Evolutionary conservation across 805 yeast species (phyloP).

Genomic region (Yarrowia phangngaensis): DNA sequence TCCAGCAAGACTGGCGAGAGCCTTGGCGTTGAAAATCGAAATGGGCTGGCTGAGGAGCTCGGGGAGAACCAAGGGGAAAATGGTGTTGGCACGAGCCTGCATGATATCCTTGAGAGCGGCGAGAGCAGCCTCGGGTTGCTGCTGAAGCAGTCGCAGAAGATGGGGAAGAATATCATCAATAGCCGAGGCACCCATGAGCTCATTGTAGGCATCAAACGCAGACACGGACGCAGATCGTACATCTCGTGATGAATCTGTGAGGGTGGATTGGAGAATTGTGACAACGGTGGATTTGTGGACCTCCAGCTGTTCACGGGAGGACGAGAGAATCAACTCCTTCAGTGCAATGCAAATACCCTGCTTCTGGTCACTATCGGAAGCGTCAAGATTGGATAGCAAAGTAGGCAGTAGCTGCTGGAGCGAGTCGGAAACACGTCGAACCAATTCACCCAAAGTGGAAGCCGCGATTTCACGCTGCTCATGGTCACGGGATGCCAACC

Average conservation of each 20-base stretch:
- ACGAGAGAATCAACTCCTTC: conserved; percentile 75
- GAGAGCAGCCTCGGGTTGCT: conserved; percentile 61
- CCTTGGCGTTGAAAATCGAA: conserved; percentile 77
- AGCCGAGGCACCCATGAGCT: conserved; percentile 74
- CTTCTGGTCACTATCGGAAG: conserved; percentile 73
- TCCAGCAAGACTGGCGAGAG: conserved; percentile 78
- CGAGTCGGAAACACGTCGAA: conserved; percentile 84
- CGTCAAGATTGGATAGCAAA: conserved; percentile 54
- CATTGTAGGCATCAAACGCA: conserved; percentile 85
- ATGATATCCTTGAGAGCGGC: conserved; percentile 86
- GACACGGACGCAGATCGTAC: conserved; percentile 90
- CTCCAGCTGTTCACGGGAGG: conserved; percentile 53
- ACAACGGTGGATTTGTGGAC: conserved; percentile 68
- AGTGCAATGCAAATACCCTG: conserved; percentile 97
- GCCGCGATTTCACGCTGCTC: conserved; percentile 85
- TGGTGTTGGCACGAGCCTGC: conserved; percentile 82
- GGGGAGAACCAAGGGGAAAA: conserved; percentile 91
- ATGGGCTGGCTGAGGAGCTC: conserved; percentile 77
- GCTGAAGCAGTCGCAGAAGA: conserved; percentile 65
- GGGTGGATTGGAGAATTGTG: conserved; percentile 68
- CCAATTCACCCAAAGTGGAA: conserved; percentile 88
- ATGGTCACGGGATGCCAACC: conserved; percentile 78
- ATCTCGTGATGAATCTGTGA: conserved; percentile 64
- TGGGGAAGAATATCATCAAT: conserved; percentile 86
- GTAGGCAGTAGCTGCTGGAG: conserved; percentile 81